Evolutionary conservation across 495 filamentous ascomycete species (phyloP).

Genomic region (Xylaria scruposa): DNA sequence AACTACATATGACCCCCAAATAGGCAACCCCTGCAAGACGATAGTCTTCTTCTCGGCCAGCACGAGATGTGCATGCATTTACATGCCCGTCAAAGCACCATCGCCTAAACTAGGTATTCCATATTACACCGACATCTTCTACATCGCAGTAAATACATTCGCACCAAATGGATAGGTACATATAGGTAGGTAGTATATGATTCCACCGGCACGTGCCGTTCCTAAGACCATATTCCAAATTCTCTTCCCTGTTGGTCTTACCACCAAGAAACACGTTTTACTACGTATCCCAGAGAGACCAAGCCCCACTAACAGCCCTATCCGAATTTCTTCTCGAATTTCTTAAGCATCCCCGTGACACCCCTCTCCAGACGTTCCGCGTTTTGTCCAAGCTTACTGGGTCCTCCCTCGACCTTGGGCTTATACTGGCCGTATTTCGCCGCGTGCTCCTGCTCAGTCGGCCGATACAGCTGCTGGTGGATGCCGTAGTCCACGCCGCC

Average conservation of each 20-base stretch:
- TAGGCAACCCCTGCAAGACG: background rate
- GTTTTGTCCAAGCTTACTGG: constrained; percentile 69
- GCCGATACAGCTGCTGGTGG: constrained; percentile 79
- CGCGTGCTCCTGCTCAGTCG: constrained; percentile 67
- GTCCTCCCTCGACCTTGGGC: constrained; percentile 56
- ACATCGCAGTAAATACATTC: background rate
- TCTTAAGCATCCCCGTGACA: constrained; percentile 83
- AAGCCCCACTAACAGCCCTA: background rate
- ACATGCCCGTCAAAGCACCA: background rate
- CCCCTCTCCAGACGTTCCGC: constrained; percentile 77
- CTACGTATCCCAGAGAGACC: background rate
- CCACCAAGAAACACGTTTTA: background rate
- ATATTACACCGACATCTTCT: background rate
- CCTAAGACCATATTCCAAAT: background rate
- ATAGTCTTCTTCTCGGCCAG: background rate
- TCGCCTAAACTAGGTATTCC: background rate
- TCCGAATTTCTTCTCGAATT: constrained; percentile 80
- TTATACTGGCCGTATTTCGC: constrained; percentile 49
- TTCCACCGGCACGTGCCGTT: background rate
- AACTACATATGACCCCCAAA: background rate
- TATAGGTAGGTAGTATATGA: background rate
- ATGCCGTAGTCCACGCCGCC: constrained; percentile 64
- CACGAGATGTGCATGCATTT: background rate
- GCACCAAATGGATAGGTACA: background rate
- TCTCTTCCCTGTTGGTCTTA: background rate